A percentile compares a stretch with the other conserved stretches of the same genome.
phyloP scores from a whole-genome alignment of 2,329 filamentous ascomycete genomes.

The Fusarium liriodendri region DNA sequence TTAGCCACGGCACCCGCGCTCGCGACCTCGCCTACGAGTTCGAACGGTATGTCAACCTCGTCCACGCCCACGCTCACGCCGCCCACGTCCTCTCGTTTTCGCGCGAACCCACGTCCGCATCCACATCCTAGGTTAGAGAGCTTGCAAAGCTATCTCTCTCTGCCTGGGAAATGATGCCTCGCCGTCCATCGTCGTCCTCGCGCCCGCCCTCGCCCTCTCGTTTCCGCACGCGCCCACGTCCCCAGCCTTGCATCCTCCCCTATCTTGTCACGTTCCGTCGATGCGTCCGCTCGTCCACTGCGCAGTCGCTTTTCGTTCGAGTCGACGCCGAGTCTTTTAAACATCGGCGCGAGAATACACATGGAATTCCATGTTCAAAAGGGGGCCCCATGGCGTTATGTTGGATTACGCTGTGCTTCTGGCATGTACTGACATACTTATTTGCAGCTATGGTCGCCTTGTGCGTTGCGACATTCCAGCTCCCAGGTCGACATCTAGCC shows the following conservation, averaged over 20 bases:
- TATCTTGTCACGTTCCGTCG: conserved; percentile 38
- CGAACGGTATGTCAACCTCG: conserved; percentile 94
- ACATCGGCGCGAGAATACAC: conserved; percentile 39
- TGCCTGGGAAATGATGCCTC: conserved; percentile 41
- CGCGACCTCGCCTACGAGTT: conserved; percentile 99
- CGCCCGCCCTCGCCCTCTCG: conserved; percentile 44
- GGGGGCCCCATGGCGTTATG: conserved; percentile 42
- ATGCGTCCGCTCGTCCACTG: conserved; percentile 44
- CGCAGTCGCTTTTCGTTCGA: conserved; percentile 43
- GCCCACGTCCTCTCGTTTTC: conserved; percentile 50
- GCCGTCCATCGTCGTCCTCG: conserved; percentile 44
- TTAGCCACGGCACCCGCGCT: conserved; percentile 97
- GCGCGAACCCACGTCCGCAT: conserved; percentile 42
- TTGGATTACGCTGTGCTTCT: conserved; percentile 36
- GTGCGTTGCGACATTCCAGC: conserved; percentile 99
- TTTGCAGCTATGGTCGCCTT: conserved; percentile 88
- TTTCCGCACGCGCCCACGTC: conserved; percentile 43
- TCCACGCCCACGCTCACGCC: conserved; percentile 51
- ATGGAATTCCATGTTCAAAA: conserved; percentile 40
- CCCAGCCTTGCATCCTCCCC: conserved; percentile 39
- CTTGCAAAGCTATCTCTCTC: conserved; percentile 41
- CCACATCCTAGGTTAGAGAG: conserved; percentile 35
- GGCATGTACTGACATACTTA: conserved; percentile 61
- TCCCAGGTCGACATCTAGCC: conserved; percentile 90
- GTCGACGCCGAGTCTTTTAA: conserved; percentile 39